Base-by-base conservation (phyloP, 129 eudicot genomes). In the Heracleum sosnowskyi region DNA sequence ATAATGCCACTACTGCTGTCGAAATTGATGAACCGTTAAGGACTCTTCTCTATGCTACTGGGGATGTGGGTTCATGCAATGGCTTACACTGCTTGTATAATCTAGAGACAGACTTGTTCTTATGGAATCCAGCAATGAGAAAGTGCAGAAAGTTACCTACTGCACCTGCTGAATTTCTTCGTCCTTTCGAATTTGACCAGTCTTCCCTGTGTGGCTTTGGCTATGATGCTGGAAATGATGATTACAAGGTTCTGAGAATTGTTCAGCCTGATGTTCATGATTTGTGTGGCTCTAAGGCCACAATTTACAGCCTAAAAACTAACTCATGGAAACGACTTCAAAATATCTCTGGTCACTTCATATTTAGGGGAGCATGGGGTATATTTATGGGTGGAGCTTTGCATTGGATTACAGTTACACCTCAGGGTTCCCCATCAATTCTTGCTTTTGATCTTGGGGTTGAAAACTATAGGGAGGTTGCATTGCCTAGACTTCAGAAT, bases 11-110 rank as follows among this genome's bases (percentile, higher is more conserved):
- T 51, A 51, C 62, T 8, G 55, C 55, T 42, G 1, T 42, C 3
- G 29, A 79, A 47, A 60, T 69, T 17, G 76, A 69, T 18, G 47
- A 69, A 18, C 81, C 76, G 15, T 53, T 76, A 11, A 76, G 36
- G 49, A 45, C 63, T 29, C 18, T 22, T 36, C 34, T 20, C 22
- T 10, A 17, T 35, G 82, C 70, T 34, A 73, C 84, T 3, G 82
- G 68, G 0, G 46, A 77, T 10, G 63, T 77, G 42, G 89, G 89
- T 11, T 68, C 82, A 0, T 86, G 86, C 45, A 86, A 86, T 22
- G 89, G 86, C 26, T 37, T 86, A 1, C 75, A 77, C 0, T 77
- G 79, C 24, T 41, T 86, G 71, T 80, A 68, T 39, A 86, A 82
- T 55, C 60, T 77, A 2, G 4, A 51, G 13, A 10, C 29, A 3